These are phyloP conservation scores for Aspergillus fumigatiaffinis DNA, from an alignment of 2,329 filamentous ascomycete genomes.

Conservation along the genomic window DNA sequence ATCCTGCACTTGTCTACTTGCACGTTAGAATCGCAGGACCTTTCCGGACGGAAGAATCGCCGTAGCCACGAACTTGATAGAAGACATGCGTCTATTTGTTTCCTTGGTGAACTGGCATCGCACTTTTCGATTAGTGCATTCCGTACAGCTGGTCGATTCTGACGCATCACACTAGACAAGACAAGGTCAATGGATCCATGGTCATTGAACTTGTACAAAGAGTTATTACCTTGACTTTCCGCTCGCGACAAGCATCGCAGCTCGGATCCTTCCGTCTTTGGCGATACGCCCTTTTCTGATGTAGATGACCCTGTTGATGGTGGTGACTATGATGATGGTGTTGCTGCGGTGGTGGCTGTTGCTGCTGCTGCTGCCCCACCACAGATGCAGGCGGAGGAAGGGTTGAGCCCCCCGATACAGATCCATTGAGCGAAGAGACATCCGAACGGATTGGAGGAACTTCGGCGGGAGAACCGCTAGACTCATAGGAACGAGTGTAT, in stretches of 20 bases:
- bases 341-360: conserved; percentile 18
- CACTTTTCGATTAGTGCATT: conserved; percentile 93
- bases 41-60: conserved; percentile 1
- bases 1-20: conserved; percentile 77
- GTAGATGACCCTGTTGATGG: conserved; percentile 64
- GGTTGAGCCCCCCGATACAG: conserved; percentile 35
- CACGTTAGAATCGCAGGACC: conserved; percentile 14
- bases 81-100: conserved; percentile 97
- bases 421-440: conserved; percentile 33
- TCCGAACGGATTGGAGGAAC: conserved; percentile 33
- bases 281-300: conserved; percentile 83
- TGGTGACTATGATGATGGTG: conserved; percentile 2
- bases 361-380: conserved; percentile 45
- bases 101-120: conserved; percentile 99
- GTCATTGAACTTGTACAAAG: neutral
- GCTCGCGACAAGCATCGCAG: conserved; percentile 92
- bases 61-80: conserved; percentile 67
- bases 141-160: conserved; percentile 91
- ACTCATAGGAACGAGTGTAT: conserved; percentile 39
- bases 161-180: conserved; percentile 76
- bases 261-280: conserved; percentile 95
- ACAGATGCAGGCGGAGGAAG: conserved; percentile 33
- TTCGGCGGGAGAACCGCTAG: conserved; percentile 38
- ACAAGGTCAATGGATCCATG: conserved; percentile 1
- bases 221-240: conserved; percentile 58